Conservation (phyloP, 1,139 yeast species). For the Yamadazyma taylorii region DNA sequence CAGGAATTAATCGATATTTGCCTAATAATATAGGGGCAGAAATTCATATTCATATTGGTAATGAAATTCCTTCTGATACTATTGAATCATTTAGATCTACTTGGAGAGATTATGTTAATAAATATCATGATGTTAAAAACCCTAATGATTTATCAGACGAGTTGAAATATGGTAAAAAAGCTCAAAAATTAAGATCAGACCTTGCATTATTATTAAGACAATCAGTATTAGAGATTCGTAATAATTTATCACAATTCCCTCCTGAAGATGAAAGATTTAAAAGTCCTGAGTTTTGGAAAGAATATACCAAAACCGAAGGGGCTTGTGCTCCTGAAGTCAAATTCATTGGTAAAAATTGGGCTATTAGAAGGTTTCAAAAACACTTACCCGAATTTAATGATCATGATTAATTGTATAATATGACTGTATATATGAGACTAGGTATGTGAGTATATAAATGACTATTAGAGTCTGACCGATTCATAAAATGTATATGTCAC, state of each 20-base stretch:
- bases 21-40: conserved; percentile 70
- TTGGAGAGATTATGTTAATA: conserved; percentile 66
- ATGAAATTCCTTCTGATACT: conserved; percentile 61
- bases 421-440: conserved; percentile 1
- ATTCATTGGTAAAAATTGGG: conserved; percentile 80
- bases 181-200: conserved; percentile 61
- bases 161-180: conserved; percentile 62
- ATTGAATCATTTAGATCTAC: conserved; percentile 60
- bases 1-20: conserved; percentile 53
- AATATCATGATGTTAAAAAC: conserved; percentile 47
- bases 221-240: conserved; percentile 61
- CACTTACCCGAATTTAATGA: conserved; percentile 43
- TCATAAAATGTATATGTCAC: no score
- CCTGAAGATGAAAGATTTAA: conserved; percentile 62
- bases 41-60: conserved; percentile 70
- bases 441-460: no score
- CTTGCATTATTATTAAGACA: conserved; percentile 70
- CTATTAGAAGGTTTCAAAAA: conserved; percentile 64
- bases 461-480: no score
- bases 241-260: conserved; percentile 48
- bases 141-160: conserved; percentile 63
- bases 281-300: conserved; percentile 71
- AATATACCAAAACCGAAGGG: conserved; percentile 65
- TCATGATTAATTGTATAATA: conserved; percentile 16
- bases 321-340: conserved; percentile 62